A percentile compares a stretch with the other conserved stretches of the same genome.
phyloP scores from a whole-genome alignment of 345 rosid species.

The Excoecaria agallocha region DNA sequence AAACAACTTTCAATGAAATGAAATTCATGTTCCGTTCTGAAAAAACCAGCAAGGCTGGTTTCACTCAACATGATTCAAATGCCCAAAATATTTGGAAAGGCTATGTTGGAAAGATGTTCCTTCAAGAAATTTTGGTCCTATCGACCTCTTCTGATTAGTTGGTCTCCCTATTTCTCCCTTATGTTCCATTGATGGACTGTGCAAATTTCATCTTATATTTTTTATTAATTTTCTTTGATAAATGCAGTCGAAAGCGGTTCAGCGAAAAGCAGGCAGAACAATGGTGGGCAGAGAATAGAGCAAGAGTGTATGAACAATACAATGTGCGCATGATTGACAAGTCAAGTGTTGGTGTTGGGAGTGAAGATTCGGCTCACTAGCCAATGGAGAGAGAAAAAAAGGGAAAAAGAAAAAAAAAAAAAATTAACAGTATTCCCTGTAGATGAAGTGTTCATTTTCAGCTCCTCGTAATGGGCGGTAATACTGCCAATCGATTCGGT shows the following conservation, averaged over 20 bases:
- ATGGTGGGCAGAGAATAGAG: conserved; percentile 95
- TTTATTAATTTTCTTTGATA: conserved; percentile 5
- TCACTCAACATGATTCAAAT: not conserved
- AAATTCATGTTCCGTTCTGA: not conserved
- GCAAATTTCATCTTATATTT: not conserved
- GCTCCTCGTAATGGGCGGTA: conserved; percentile 27
- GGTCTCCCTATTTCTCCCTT: not conserved
- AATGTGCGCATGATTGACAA: conserved; percentile 73
- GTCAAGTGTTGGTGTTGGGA: conserved; percentile 71
- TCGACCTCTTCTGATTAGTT: not conserved
- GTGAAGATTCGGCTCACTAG: conserved; percentile 66
- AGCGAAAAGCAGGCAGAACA: conserved; percentile 90
- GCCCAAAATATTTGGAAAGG: too few relatives aligned
- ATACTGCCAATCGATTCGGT: conserved; percentile 18
- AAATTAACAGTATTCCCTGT: conserved; percentile 22
- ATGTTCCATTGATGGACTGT: not conserved
- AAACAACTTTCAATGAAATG: not conserved
- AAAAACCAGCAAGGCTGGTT: not conserved
- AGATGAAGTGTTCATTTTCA: conserved; percentile 26
- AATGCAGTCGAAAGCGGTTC: conserved; percentile 82
- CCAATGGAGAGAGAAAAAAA: not conserved
- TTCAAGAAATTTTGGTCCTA: not conserved
- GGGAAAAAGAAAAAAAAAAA: not conserved
- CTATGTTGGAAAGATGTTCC: not conserved
- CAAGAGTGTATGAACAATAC: conserved; percentile 78